phyloP scores from a whole-genome alignment of 2,329 filamentous ascomycete species.

The Penicillium oxalicum region DNA sequence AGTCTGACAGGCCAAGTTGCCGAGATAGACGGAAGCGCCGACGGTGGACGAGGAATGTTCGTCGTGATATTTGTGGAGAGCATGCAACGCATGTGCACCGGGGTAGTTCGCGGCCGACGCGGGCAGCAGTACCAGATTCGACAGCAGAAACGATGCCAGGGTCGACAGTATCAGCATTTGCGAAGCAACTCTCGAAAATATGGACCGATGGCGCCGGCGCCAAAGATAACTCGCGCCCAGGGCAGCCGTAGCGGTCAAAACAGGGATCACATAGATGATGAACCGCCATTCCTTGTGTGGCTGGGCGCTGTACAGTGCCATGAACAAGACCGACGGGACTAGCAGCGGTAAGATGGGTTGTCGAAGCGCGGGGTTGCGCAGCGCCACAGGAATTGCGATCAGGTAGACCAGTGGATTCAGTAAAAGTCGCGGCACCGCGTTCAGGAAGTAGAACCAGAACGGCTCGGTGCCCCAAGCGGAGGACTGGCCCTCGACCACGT shows the following conservation, averaged over 20 bases:
- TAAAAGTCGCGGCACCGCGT: slow-evolving; percentile 73
- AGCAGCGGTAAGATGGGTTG: slow-evolving; percentile 50
- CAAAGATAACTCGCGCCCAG: slow-evolving; percentile 67
- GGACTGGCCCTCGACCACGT: slow-evolving; percentile 76
- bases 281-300: slow-evolving; percentile 97
- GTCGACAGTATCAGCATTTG: slow-evolving; percentile 55
- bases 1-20: slow-evolving; percentile 58
- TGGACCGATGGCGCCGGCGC: slow-evolving; percentile 57
- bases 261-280: slow-evolving; percentile 79
- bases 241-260: slow-evolving; percentile 70
- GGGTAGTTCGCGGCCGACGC: slow-evolving; percentile 90
- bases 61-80: slow-evolving; percentile 31
- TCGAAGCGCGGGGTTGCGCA: slow-evolving; percentile 49
- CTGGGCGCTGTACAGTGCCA: slow-evolving; percentile 75
- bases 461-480: slow-evolving; percentile 83
- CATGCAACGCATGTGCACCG: slow-evolving; percentile 68
- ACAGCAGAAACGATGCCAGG: slow-evolving; percentile 54
- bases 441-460: slow-evolving; percentile 79
- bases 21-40: slow-evolving; percentile 45
- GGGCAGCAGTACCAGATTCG: slow-evolving; percentile 65
- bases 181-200: slow-evolving; percentile 51
- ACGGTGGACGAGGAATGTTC: slow-evolving; percentile 10
- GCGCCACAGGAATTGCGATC: slow-evolving; percentile 46
- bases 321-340: slow-evolving; percentile 64
- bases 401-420: slow-evolving; percentile 66